Conservation (phyloP, 495 filamentous ascomycete genomes). For the Aspergillus cavernicola region DNA sequence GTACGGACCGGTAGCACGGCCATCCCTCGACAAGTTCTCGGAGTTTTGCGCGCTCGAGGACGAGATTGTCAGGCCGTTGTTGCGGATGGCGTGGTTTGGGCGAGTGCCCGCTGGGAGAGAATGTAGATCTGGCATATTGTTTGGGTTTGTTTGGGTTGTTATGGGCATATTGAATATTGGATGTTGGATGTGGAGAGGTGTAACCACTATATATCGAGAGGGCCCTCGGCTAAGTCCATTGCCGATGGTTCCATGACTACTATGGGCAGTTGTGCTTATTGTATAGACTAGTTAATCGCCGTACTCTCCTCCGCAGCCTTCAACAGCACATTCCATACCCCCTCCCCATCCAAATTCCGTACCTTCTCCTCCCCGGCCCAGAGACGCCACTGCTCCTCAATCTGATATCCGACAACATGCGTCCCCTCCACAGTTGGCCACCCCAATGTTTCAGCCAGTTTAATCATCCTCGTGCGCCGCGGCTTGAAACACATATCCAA, state of each 20-base stretch:
- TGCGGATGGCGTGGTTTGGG: conserved; percentile 43
- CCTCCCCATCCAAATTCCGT: conserved; percentile 44
- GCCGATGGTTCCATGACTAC: not conserved
- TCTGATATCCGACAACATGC: conserved; percentile 66
- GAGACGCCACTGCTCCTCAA: conserved; percentile 59
- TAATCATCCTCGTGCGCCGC: conserved; percentile 54
- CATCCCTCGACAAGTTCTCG: conserved; percentile 64
- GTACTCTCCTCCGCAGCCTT: conserved; percentile 28
- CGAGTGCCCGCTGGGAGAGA: conserved; percentile 26
- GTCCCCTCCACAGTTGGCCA: conserved; percentile 62
- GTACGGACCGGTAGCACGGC: conserved; percentile 50
- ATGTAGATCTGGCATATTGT: conserved; percentile 26
- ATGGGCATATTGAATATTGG: too few relatives aligned
- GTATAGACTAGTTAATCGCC: conserved; percentile 23
- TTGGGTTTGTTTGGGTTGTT: too few relatives aligned
- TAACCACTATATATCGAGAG: too few relatives aligned
- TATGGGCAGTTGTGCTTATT: not conserved
- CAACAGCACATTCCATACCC: conserved; percentile 46
- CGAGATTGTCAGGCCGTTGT: conserved; percentile 50
- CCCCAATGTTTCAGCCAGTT: conserved; percentile 44
- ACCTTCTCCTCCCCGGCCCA: conserved; percentile 49
- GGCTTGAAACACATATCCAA: conserved; percentile 75
- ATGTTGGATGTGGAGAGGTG: too few relatives aligned
- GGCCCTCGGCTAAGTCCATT: not conserved
- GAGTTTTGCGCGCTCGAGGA: conserved; percentile 51